Conservation (phyloP, 2,329 filamentous ascomycete genomes). For the Fusarium sp. region DNA sequence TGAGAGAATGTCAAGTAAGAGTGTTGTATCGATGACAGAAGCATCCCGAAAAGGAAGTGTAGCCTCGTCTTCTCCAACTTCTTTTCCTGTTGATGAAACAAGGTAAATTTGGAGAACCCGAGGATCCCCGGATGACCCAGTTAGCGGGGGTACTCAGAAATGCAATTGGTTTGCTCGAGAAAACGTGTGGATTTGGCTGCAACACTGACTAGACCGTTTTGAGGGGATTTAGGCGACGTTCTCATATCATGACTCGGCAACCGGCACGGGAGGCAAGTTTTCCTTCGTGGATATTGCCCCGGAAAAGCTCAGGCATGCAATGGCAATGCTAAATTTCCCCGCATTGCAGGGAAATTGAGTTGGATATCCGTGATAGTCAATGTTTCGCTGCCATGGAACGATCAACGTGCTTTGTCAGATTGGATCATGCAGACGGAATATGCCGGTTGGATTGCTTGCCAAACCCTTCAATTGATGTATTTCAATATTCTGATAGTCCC, state of each 20-base stretch:
- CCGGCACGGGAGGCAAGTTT: neutral
- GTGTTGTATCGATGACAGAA: neutral
- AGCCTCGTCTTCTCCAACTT: conserved; percentile 10
- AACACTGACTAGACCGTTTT: neutral
- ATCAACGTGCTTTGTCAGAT: no score
- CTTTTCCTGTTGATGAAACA: neutral
- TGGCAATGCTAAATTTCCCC: conserved; percentile 3
- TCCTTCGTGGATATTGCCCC: conserved; percentile 15
- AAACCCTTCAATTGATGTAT: no score
- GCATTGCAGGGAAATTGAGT: neutral
- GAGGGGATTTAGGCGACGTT: conserved; percentile 15
- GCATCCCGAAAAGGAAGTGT: conserved; percentile 8
- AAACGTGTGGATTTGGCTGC: neutral
- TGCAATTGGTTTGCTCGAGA: neutral
- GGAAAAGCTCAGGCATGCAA: conserved; percentile 5
- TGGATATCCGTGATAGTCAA: neutral
- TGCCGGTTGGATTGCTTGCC: no score
- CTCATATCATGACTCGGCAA: conserved; percentile 23
- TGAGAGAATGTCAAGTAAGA: neutral
- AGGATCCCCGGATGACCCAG: conserved; percentile 12
- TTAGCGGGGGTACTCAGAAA: neutral
- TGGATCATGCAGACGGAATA: no score
- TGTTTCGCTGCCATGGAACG: no score
- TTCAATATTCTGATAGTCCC: no score
- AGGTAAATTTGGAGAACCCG: conserved; percentile 20